Conservation (phyloP, 2,329 filamentous ascomycete genomes). For the Neonectria magnoliae region DNA sequence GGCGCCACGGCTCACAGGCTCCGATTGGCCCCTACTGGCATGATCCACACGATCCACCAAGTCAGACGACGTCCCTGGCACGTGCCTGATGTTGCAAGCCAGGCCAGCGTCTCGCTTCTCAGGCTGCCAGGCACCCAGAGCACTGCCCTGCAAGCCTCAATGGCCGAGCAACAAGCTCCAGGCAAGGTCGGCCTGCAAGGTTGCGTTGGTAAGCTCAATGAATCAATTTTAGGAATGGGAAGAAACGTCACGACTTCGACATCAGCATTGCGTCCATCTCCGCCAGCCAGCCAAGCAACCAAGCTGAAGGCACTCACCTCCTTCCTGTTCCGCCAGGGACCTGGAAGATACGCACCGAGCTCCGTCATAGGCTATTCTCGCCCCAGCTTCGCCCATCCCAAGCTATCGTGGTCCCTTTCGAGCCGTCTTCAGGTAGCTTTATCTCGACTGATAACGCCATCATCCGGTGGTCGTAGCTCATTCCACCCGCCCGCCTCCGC, state of each 20-base stretch:
- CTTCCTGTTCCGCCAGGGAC: neutral
- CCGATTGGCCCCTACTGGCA: conserved; percentile 39
- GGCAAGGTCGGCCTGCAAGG: neutral
- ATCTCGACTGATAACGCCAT: conserved; percentile 45
- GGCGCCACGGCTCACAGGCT: conserved; percentile 28
- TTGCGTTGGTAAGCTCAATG: neutral
- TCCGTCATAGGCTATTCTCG: neutral
- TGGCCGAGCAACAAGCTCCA: conserved; percentile 6
- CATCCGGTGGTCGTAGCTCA: conserved; percentile 34
- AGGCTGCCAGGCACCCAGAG: conserved; percentile 1
- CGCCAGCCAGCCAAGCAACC: neutral
- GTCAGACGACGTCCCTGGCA: conserved; percentile 46
- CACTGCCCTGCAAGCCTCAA: conserved; percentile 5
- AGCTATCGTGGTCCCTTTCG: conserved; percentile 27
- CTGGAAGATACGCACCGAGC: neutral
- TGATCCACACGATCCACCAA: conserved; percentile 44
- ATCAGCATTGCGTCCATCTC: neutral
- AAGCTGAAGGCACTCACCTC: neutral
- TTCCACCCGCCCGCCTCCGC: conserved; percentile 26
- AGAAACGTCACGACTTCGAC: conserved; percentile 6
- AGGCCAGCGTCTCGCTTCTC: conserved; percentile 15
- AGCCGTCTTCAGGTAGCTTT: conserved; percentile 28
- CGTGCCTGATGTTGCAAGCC: conserved; percentile 37
- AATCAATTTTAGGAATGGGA: conserved; percentile 4
- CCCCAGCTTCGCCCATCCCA: conserved; percentile 3